Evolutionary conservation across 257 asterid genomes (phyloP).

Genomic region (Solanum paucissectum): DNA sequence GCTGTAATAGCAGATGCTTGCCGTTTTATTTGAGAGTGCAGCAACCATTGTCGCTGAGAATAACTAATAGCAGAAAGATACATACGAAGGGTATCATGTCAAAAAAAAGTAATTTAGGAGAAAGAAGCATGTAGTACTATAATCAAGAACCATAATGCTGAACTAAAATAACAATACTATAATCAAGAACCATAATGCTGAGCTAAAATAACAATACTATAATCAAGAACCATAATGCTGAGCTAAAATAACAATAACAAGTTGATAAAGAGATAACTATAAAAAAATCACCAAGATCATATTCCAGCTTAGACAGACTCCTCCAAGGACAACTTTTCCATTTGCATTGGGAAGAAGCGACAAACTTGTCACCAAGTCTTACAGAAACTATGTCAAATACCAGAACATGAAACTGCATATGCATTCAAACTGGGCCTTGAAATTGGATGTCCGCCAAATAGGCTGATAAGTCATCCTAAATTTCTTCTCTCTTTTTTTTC

Average conservation of each 20-base stretch:
- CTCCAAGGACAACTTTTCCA: not conserved
- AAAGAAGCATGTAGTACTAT: not conserved
- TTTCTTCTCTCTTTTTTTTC: not conserved
- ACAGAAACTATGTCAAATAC: not conserved
- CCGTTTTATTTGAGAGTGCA: not conserved
- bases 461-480: not conserved
- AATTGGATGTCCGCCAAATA: not conserved
- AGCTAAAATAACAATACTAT: not conserved
- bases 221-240: not conserved
- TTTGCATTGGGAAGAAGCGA: not conserved
- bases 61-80: not conserved
- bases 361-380: not conserved
- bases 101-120: not conserved
- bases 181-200: not conserved
- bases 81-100: not conserved
- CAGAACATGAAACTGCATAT: not conserved
- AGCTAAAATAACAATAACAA: not conserved
- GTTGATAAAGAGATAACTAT: not conserved
- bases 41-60: not conserved
- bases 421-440: not conserved
- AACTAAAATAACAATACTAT: not conserved
- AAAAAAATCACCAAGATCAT: not conserved
- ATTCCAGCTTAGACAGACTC: not conserved
- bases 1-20: not conserved
- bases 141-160: not conserved